These are phyloP conservation scores for Periconia digitata DNA, from an alignment of 2,329 filamentous ascomycete species.

Conservation along the genomic window DNA sequence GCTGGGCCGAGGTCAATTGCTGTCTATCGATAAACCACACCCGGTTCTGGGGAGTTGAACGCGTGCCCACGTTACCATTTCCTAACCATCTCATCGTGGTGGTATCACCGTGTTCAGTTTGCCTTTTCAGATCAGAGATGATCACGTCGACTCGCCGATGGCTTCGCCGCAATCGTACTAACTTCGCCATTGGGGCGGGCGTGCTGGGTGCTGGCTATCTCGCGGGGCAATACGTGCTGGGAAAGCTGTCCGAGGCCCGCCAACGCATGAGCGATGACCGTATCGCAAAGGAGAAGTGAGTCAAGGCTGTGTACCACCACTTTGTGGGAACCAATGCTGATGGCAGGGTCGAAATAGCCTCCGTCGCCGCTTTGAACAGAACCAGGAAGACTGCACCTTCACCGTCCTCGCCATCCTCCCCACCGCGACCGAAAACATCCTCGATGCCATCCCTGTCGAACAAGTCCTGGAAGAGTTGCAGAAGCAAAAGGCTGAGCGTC, in stretches of 20 bases:
- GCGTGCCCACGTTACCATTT: background rate
- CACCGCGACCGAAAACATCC: constrained; percentile 84
- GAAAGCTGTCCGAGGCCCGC: constrained; percentile 87
- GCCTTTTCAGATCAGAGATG: constrained; percentile 50
- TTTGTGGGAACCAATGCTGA: constrained; percentile 4
- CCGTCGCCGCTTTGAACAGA: constrained; percentile 94
- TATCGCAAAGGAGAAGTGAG: constrained; percentile 94
- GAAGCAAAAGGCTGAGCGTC: constrained; percentile 79
- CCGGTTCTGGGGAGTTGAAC: background rate
- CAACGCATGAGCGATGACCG: constrained; percentile 96
- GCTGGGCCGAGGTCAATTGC: background rate
- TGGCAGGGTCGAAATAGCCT: constrained; percentile 59
- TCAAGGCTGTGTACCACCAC: background rate
- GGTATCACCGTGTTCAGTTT: background rate
- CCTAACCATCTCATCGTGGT: background rate
- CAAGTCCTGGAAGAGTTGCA: constrained; percentile 91
- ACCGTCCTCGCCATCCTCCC: constrained; percentile 95
- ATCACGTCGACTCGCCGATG: constrained; percentile 79
- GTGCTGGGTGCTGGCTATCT: constrained; percentile 89
- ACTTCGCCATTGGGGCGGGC: constrained; percentile 83
- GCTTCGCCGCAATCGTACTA: constrained; percentile 88
- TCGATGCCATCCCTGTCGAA: constrained; percentile 87
- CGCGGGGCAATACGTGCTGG: constrained; percentile 87
- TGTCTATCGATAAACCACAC: background rate
- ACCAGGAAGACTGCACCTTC: constrained; percentile 98